phyloP scores from a whole-genome alignment of 2,329 filamentous ascomycete genomes.

The Colletotrichum gigasporum region DNA sequence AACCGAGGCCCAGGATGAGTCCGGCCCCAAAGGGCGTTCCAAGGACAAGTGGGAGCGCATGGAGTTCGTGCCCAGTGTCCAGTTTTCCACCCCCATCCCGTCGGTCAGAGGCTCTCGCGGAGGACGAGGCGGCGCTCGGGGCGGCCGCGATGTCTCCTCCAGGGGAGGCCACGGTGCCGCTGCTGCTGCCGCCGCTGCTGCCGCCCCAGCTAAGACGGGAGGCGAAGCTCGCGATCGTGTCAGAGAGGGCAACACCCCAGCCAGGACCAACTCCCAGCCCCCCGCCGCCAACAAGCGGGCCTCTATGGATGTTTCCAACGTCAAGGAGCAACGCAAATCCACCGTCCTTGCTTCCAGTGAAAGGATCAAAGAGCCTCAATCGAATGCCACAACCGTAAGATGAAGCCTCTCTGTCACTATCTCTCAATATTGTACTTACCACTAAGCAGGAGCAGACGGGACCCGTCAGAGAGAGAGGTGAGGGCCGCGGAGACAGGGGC shows the following conservation, averaged over 20 bases:
- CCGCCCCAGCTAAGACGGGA: conserved; percentile 40
- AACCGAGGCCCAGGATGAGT: conserved; percentile 69
- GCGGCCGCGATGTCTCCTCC: conserved; percentile 47
- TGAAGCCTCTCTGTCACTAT: not conserved
- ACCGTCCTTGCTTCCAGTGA: conserved; percentile 37
- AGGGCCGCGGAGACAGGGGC: conserved; percentile 50
- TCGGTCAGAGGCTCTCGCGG: conserved; percentile 58
- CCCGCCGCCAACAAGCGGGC: conserved; percentile 53
- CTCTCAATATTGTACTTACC: conserved; percentile 19
- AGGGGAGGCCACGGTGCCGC: conserved; percentile 39
- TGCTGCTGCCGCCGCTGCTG: conserved; percentile 38
- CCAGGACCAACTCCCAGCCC: conserved; percentile 47
- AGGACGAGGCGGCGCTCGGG: conserved; percentile 57
- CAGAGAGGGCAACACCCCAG: conserved; percentile 47
- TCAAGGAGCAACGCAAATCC: conserved; percentile 58
- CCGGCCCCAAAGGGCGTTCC: conserved; percentile 61
- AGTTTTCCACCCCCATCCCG: conserved; percentile 85
- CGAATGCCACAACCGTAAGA: conserved; percentile 16
- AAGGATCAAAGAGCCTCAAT: conserved; percentile 46
- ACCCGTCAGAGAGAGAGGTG: conserved; percentile 36
- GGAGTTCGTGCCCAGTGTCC: conserved; percentile 83
- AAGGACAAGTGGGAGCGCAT: conserved; percentile 90
- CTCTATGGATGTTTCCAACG: conserved; percentile 49
- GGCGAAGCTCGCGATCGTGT: conserved; percentile 44
- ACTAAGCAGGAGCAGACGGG: conserved; percentile 38